Conservation (phyloP, 2,329 filamentous ascomycete genomes). For the Aspergillus calidoustus region DNA sequence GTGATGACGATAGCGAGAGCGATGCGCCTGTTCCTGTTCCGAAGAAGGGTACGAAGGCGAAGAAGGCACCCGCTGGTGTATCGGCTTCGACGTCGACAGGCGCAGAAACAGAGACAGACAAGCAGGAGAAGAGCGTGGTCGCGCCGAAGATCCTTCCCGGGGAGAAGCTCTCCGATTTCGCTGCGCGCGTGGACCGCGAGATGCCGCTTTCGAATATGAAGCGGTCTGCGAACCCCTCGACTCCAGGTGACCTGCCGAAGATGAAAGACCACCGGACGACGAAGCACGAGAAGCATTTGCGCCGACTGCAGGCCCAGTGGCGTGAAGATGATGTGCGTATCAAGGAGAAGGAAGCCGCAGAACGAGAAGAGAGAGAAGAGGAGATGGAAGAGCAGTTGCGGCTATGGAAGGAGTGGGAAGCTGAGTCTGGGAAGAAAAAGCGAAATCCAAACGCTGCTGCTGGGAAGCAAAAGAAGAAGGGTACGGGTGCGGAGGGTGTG, state of each 20-base stretch:
- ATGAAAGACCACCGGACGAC: conserved; percentile 66
- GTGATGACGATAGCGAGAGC: conserved; percentile 23
- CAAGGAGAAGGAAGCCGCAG: conserved; percentile 55
- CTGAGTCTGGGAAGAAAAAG: conserved; percentile 57
- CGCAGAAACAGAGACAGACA: conserved; percentile 7
- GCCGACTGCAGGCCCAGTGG: conserved; percentile 63
- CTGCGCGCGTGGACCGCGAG: conserved; percentile 79
- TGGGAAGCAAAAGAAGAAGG: conserved; percentile 49
- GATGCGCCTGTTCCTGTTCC: conserved; percentile 14
- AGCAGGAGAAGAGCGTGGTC: neutral
- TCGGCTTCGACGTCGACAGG: neutral
- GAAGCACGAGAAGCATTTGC: conserved; percentile 80
- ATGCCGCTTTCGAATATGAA: conserved; percentile 76
- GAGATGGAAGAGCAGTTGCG: conserved; percentile 66
- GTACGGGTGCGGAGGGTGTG: conserved; percentile 51
- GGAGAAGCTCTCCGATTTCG: conserved; percentile 81
- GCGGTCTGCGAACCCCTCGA: conserved; percentile 52
- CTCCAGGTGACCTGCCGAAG: conserved; percentile 33
- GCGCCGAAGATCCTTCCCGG: conserved; percentile 76
- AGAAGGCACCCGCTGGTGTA: neutral
- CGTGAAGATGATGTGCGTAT: conserved; percentile 53
- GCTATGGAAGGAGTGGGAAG: conserved; percentile 66
- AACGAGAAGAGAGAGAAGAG: conserved; percentile 69
- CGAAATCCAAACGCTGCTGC: conserved; percentile 33
- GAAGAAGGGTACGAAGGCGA: conserved; percentile 24